phyloP scores from a whole-genome alignment of 1,284 basidiomycete species.

The Fomes fomentarius region DNA sequence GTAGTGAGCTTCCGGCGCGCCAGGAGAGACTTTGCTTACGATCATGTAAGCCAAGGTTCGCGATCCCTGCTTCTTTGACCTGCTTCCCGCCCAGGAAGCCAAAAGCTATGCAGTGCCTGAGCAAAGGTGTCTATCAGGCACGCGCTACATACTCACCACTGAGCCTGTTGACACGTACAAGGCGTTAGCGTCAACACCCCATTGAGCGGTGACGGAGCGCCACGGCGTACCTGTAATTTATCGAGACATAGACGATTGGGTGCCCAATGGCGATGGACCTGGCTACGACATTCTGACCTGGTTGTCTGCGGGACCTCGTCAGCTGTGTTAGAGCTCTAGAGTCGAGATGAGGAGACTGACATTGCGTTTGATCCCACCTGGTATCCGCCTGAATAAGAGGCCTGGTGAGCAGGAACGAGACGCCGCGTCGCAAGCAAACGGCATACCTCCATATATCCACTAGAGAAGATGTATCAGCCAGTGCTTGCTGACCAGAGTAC shows the following conservation, averaged over 20 bases:
- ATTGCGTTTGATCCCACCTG: conserved; percentile 1
- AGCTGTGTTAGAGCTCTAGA: not conserved
- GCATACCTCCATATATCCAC: conserved; percentile 30
- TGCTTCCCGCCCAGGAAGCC: conserved; percentile 55
- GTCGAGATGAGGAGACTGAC: not conserved
- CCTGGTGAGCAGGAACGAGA: not conserved
- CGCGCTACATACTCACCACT: not conserved
- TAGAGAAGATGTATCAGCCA: not conserved
- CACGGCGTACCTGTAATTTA: conserved; percentile 34
- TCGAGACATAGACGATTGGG: conserved; percentile 35
- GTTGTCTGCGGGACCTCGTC: not conserved
- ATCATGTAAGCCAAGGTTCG: conserved; percentile 57
- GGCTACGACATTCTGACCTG: conserved; percentile 28
- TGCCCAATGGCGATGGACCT: conserved; percentile 40
- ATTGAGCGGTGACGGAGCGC: not conserved
- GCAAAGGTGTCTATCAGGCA: too few relatives aligned
- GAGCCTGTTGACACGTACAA: not conserved
- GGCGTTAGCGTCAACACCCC: not conserved
- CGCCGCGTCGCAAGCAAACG: too few relatives aligned
- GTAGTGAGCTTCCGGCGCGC: not conserved
- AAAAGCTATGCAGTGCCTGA: conserved; percentile 33
- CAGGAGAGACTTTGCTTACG: conserved; percentile 37
- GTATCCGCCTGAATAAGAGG: conserved; percentile 1
- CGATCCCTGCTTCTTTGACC: conserved; percentile 50
- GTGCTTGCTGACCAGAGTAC: too few relatives aligned